Evolutionary conservation across 2,329 filamentous ascomycete species (phyloP).

Genomic region (Pyricularia sp.): DNA sequence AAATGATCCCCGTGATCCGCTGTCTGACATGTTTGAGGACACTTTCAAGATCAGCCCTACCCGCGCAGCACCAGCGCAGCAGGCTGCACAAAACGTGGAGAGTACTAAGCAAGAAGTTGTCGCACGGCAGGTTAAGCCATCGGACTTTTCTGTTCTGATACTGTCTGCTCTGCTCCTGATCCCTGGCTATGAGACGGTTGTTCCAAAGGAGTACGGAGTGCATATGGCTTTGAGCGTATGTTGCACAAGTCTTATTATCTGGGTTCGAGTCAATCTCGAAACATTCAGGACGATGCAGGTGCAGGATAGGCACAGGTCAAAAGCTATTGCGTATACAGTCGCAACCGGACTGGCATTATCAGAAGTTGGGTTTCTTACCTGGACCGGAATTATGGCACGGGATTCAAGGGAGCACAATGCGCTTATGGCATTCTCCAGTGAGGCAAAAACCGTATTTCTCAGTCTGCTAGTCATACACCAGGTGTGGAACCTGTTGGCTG

Average conservation of each 20-base stretch:
- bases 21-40: slow-evolving; percentile 31
- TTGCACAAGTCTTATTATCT: neutral
- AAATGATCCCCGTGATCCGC: slow-evolving; percentile 27
- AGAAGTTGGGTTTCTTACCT: neutral
- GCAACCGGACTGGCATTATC: neutral
- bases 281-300: neutral
- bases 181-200: neutral
- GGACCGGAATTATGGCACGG: neutral
- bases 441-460: neutral
- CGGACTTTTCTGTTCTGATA: neutral
- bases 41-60: slow-evolving; percentile 27
- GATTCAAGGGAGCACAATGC: neutral
- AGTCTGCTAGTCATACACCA: neutral
- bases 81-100: neutral
- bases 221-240: neutral
- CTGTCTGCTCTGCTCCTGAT: slow-evolving; percentile 1
- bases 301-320: neutral
- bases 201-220: neutral
- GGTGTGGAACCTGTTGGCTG: slow-evolving; percentile 1
- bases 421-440: neutral
- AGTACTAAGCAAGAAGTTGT: neutral
- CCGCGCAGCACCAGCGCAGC: slow-evolving; percentile 7
- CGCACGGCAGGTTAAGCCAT: neutral
- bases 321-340: neutral
- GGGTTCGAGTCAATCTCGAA: neutral